Percentiles rank a stretch among this genome's conserved stretches.
Evolutionary conservation across 805 yeast species (phyloP).

Genomic region (Zygosaccharomyces pseudorouxii): DNA sequence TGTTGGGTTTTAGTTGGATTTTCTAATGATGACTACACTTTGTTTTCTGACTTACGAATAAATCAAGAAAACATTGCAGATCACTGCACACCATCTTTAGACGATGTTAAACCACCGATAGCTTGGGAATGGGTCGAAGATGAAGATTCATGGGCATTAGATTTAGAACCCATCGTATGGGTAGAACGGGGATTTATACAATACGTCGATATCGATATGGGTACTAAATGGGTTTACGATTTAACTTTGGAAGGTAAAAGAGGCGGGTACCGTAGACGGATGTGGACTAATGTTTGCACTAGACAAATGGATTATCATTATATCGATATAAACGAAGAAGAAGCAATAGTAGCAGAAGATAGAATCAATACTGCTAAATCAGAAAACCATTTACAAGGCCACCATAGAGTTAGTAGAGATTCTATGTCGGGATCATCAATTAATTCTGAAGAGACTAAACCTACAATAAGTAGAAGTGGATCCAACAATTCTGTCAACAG

Average conservation of each 20-base stretch:
- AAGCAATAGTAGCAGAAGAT: constrained; percentile 11
- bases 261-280: constrained; percentile 51
- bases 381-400: constrained; percentile 10
- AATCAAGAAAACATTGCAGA: constrained; percentile 23
- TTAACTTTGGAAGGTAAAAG: constrained; percentile 31
- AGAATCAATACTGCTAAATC: constrained; percentile 20
- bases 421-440: constrained; percentile 22
- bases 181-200: constrained; percentile 49
- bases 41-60: constrained; percentile 42
- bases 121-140: constrained; percentile 50
- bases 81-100: constrained; percentile 19
- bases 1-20: constrained; percentile 65
- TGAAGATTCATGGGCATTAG: constrained; percentile 58
- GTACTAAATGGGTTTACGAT: constrained; percentile 86
- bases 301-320: constrained; percentile 22
- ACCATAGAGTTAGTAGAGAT: constrained; percentile 25
- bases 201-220: constrained; percentile 58
- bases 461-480: constrained; percentile 6
- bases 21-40: constrained; percentile 49
- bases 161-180: constrained; percentile 62
- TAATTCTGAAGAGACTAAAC: constrained; percentile 9
- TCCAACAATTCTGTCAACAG: constrained; percentile 6
- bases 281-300: constrained; percentile 53
- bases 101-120: constrained; percentile 50
- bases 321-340: constrained; percentile 6